Evolutionary conservation across 1,139 yeast genomes (phyloP).

Genomic region (Sugiyamaella castrensis): DNA sequence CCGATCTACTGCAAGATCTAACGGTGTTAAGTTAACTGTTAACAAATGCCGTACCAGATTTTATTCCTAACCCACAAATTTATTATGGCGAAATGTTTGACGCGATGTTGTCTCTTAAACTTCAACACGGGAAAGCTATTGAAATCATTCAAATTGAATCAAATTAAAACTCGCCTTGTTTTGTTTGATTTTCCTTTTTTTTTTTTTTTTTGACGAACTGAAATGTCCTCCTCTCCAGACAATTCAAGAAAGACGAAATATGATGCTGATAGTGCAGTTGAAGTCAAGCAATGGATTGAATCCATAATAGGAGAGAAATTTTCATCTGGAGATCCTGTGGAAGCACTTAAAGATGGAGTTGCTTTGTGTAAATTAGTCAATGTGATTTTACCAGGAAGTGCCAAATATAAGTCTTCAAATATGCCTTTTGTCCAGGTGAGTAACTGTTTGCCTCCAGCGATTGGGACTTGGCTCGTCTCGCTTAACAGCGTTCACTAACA

Average conservation of each 20-base stretch:
- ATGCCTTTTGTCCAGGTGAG: constrained; percentile 71
- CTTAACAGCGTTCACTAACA: background rate
- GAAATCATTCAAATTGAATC: too few species aligned
- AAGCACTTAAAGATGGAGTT: constrained; percentile 62
- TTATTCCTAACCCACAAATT: too few species aligned
- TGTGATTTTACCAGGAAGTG: constrained; percentile 40
- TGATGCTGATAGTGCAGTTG: constrained; percentile 24
- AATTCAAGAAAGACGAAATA: constrained; percentile 23
- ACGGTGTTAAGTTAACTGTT: too few species aligned
- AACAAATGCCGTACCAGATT: too few species aligned
- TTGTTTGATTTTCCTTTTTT: too few species aligned
- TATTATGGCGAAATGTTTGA: too few species aligned
- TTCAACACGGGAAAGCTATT: too few species aligned
- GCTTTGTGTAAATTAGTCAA: constrained; percentile 52
- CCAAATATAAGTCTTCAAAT: constrained; percentile 58
- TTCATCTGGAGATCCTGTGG: constrained; percentile 42
- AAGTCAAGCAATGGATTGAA: constrained; percentile 32
- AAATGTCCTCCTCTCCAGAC: constrained; percentile 7
- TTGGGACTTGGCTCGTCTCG: too few species aligned
- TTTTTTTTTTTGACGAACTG: too few species aligned
- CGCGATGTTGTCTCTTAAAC: too few species aligned
- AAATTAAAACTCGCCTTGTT: too few species aligned
- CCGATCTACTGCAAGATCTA: too few species aligned
- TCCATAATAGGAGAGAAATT: constrained; percentile 26
- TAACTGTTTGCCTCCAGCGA: background rate